Evolutionary conservation across 2,329 filamentous ascomycete species (phyloP), one percentile per base, ranked within the genome.

Genomic region (Cercospora zeae-maydis): DNA sequence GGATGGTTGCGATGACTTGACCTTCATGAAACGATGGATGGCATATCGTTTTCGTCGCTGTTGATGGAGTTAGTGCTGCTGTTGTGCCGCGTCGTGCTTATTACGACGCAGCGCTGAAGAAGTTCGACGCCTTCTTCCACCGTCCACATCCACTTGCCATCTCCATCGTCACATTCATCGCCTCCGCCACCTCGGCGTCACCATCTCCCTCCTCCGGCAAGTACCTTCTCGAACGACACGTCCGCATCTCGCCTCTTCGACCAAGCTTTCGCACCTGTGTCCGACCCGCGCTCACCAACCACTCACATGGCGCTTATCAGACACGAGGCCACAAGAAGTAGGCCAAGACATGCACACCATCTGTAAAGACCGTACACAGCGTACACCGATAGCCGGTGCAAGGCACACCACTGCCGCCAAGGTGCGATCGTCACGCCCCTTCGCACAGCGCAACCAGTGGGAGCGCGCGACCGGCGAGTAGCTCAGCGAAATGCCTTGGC

Each of bases 241-340:
- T 24, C 51, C 57, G 57, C 57, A 59, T 59, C 57, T 59, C 57
- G 57, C 57, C 45, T 59, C 57, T 24, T 14, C 31, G 19, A 56
- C 33, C 45, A 59, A 51, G 42, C 42, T 51, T 59, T 52, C 19
- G 42, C 57, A 52, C 42, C 42, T 49, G 57, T 42, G 14, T 36
- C 57, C 42, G 42, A 36, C n/a, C 33, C 53, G 42, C 42, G 27
- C 33, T 42, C 30, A 30, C 57, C 42, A 59, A 52, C 57, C 57
- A 59, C 27, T 49, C 30, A 39, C 42, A 59, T 16, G 16, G 8
- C 10, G 14, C 57, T 51, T 59, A 59, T 59, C 57, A 36, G n/a
- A 33, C 42, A 59, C 57, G 42, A 36, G 57, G 57, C 42, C 57
- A 33, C 31, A 52, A 51, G 42, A 27, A 51, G 57, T 10, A 34